Evolutionary conservation across 1,139 yeast species (phyloP), one percentile per base, ranked within the genome.

Genomic region (Sugiyamaella xylanicola): DNA sequence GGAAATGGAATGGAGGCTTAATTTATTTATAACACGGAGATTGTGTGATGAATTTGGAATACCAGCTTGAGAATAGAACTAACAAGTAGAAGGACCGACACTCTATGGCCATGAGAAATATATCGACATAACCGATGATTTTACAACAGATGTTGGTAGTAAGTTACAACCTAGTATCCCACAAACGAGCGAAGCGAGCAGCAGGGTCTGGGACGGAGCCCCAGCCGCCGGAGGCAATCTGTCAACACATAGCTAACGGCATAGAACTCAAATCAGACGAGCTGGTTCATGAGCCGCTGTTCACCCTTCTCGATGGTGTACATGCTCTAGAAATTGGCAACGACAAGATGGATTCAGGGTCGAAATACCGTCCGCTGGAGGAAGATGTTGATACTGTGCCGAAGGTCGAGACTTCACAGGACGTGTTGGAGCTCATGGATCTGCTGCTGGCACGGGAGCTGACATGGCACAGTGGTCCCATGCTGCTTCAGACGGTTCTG

Each of bases 331-430:
- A 74, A 63, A 68, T 74, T 45, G 74, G 75, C 32, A 66, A 69
- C 57, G 64, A 61, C 16, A 66, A 68, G 49, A 72, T 74, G 74
- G 77, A 74, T 59, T 72, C 76, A 3, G 77, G 77, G n/a, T 44
- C 69, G 49, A 58, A 63, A 17, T 73, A 63, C 59, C 54, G 58
- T 53, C 54, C 66, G 1, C 57, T 72, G 47, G 60, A 56, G 2
- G 60, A 60, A 8, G 69, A 69, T 37, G 55, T 72, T 37, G 60
- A 39, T 4, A 48, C 48, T 9, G 56, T 61, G 13, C 69, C 72
- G 4, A 54, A 39, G 20, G 54, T 69, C 17, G 61, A 60, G n/a
- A 35, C 62, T 1, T 61, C 66, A 1, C 52, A 57, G 13, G 64
- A 65, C 32, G 63, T 64, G 2, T 36, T 59, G 3, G 61, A 57